phyloP scores from a whole-genome alignment of 371 early-diverging fungal species.

The Mucor indicus region DNA sequence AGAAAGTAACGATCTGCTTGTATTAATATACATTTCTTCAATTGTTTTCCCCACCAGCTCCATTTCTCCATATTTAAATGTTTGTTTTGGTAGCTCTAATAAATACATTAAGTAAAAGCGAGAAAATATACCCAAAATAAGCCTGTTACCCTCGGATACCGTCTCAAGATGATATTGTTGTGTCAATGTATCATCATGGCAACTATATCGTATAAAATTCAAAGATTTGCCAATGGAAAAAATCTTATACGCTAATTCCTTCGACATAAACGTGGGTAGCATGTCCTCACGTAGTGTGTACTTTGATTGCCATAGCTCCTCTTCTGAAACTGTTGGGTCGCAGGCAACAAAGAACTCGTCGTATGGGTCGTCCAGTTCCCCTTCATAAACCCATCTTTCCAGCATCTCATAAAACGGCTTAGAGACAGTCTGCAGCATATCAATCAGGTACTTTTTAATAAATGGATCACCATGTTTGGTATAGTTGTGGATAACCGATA shows the following conservation, averaged over 20 bases:
- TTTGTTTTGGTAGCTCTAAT: too few species aligned
- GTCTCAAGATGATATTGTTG: too few species aligned
- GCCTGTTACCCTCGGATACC: too few species aligned
- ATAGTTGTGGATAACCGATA: conserved; percentile 77
- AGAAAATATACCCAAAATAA: too few species aligned
- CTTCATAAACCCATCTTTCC: conserved; percentile 93
- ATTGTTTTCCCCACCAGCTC: conserved; percentile 70
- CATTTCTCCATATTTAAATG: conserved; percentile 73
- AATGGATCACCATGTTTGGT: conserved; percentile 90
- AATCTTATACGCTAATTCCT: conserved; percentile 82
- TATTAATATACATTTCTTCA: conserved; percentile 67
- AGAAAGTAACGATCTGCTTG: conserved; percentile 69
- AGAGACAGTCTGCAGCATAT: conserved; percentile 78
- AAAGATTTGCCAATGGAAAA: conserved; percentile 91
- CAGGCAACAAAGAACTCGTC: conserved; percentile 87
- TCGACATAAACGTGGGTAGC: conserved; percentile 82
- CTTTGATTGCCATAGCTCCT: conserved; percentile 79
- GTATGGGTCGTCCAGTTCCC: conserved; percentile 91
- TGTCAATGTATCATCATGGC: too few species aligned
- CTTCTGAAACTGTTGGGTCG: conserved; percentile 52
- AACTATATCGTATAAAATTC: conserved; percentile 87
- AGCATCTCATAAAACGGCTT: conserved; percentile 89
- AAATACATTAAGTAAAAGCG: too few species aligned
- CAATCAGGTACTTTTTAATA: conserved; percentile 72
- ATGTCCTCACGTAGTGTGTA: conserved; percentile 74